phyloP scores from a whole-genome alignment of 2,329 filamentous ascomycete species.

The Boeremia exigua region DNA sequence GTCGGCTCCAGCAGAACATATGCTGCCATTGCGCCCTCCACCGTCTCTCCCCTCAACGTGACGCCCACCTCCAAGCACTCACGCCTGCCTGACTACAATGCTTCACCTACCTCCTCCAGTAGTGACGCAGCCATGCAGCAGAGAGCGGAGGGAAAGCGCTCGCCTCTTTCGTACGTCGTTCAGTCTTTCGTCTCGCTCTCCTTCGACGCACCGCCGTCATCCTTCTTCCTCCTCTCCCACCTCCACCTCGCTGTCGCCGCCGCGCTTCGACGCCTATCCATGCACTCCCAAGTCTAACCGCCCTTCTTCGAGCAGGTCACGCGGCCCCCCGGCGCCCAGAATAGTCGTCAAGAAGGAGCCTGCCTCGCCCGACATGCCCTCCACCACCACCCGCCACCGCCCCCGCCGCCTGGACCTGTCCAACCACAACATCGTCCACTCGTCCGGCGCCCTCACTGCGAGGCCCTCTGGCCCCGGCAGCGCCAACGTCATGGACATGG shows the following conservation, averaged over 20 bases:
- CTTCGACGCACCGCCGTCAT: constrained; percentile 23
- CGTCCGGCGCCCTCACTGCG: constrained; percentile 59
- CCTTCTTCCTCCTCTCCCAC: constrained; percentile 33
- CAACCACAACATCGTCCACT: constrained; percentile 52
- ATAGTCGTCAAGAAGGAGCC: constrained; percentile 98
- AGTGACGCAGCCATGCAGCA: constrained; percentile 44
- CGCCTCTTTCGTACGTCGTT: constrained; percentile 58
- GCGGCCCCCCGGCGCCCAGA: constrained; percentile 66
- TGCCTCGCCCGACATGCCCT: constrained; percentile 78
- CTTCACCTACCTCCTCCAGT: constrained; percentile 50
- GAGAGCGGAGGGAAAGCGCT: constrained; percentile 59
- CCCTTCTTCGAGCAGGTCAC: constrained; percentile 57
- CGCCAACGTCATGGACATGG: constrained; percentile 85
- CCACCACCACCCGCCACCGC: constrained; percentile 73
- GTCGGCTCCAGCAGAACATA: constrained; percentile 51
- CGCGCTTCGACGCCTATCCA: constrained; percentile 22
- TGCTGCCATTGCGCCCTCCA: constrained; percentile 53
- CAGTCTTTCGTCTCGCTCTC: constrained; percentile 33
- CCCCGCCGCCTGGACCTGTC: constrained; percentile 81
- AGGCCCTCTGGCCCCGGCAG: constrained; percentile 75
- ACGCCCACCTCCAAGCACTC: constrained; percentile 47
- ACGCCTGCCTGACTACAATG: constrained; percentile 44
- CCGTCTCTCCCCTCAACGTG: constrained; percentile 48
- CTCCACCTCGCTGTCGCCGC: constrained; percentile 39
- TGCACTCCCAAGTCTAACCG: constrained; percentile 31